phyloP scores from a whole-genome alignment of 2,329 filamentous ascomycete genomes.

The Aureobasidium sp. region DNA sequence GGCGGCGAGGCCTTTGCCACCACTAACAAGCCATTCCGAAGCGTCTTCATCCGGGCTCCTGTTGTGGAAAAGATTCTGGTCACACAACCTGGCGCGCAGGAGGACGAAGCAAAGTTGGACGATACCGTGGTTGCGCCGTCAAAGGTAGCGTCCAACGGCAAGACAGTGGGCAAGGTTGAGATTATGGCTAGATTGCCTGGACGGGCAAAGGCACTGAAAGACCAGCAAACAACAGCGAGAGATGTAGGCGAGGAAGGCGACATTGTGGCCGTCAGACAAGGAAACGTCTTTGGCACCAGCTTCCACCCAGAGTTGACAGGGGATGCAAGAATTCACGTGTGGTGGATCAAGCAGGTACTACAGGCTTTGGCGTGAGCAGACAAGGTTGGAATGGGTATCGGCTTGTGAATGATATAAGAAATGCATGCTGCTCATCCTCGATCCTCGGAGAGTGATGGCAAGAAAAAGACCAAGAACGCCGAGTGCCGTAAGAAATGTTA shows the following conservation, averaged over 20 bases:
- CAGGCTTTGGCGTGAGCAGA: slow-evolving; percentile 10
- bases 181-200: slow-evolving; percentile 52
- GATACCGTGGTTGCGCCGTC: slow-evolving; percentile 54
- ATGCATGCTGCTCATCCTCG: slow-evolving; percentile 7
- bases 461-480: neutral
- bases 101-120: slow-evolving; percentile 38
- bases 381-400: neutral
- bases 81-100: slow-evolving; percentile 44
- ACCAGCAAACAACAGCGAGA: slow-evolving; percentile 41
- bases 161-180: slow-evolving; percentile 47
- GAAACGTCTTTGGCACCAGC: slow-evolving; percentile 87
- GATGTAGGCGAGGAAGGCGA: slow-evolving; percentile 53
- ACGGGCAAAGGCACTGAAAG: slow-evolving; percentile 42
- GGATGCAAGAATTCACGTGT: slow-evolving; percentile 80
- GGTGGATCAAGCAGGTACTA: slow-evolving; percentile 76
- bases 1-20: slow-evolving; percentile 23
- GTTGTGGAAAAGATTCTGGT: slow-evolving; percentile 78
- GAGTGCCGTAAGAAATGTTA: neutral
- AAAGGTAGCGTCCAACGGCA: slow-evolving; percentile 39
- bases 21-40: slow-evolving; percentile 55
- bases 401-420: slow-evolving; percentile 4
- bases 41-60: slow-evolving; percentile 89
- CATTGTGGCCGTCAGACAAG: slow-evolving; percentile 83
- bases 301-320: slow-evolving; percentile 92
- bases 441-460: slow-evolving; percentile 7